Conservation (phyloP, 345 rosid species). For the Passiflora organensis region DNA sequence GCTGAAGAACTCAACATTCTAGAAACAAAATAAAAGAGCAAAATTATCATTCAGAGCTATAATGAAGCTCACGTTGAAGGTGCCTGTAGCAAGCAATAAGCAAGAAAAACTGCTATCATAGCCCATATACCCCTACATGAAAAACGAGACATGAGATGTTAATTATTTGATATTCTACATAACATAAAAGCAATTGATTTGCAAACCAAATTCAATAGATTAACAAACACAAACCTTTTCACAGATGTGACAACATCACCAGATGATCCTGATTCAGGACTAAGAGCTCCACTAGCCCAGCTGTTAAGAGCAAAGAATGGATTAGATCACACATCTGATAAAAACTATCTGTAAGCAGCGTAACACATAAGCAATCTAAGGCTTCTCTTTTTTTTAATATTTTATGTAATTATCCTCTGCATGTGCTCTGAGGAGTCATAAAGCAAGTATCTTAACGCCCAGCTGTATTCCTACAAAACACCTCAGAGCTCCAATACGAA, state of each 20-base stretch:
- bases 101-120: slow-evolving; percentile 96
- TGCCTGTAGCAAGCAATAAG: slow-evolving; percentile 94
- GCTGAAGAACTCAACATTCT: background rate
- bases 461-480: too few species aligned
- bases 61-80: slow-evolving; percentile 79
- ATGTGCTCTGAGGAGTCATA: too few species aligned
- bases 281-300: slow-evolving; percentile 98
- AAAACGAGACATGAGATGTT: slow-evolving; percentile 21
- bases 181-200: background rate
- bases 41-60: background rate
- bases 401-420: too few species aligned
- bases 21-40: background rate
- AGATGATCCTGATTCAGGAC: slow-evolving; percentile 58
- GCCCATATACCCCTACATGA: slow-evolving; percentile 90
- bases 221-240: slow-evolving; percentile 56
- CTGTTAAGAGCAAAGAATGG: slow-evolving; percentile 28
- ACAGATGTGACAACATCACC: slow-evolving; percentile 82
- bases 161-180: slow-evolving; percentile 7
- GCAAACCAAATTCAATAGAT: background rate
- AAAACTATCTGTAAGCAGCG: too few species aligned
- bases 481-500: too few species aligned
- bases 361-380: too few species aligned
- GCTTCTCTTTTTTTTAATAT: too few species aligned
- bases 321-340: too few species aligned
- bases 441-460: too few species aligned